phyloP scores from a whole-genome alignment of 768 basidiomycete genomes.

The Lenzites betulinus region DNA sequence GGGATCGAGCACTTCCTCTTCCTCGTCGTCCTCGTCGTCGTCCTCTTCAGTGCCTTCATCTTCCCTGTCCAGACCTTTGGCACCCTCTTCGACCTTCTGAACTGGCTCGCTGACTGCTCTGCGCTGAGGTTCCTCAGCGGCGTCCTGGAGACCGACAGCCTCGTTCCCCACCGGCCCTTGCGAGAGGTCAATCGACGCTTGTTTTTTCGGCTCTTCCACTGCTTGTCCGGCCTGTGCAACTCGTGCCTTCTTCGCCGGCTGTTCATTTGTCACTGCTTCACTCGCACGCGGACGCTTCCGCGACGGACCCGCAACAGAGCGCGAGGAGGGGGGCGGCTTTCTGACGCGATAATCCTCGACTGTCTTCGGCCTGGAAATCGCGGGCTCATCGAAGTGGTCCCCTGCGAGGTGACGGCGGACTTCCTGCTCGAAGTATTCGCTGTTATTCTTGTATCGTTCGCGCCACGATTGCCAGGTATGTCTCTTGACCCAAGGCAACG shows the following conservation, averaged over 20 bases:
- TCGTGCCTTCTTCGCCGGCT: slow-evolving; percentile 13
- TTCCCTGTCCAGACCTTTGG: neutral
- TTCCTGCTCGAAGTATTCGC: slow-evolving; percentile 56
- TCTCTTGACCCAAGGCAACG: slow-evolving; percentile 73
- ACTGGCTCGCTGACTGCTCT: neutral
- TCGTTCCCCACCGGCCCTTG: neutral
- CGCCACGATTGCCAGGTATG: slow-evolving; percentile 88
- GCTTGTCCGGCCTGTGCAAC: neutral
- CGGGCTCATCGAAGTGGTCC: neutral
- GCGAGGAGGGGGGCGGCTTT: neutral
- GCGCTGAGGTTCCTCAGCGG: neutral
- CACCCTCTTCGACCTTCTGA: neutral
- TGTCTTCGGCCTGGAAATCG: neutral
- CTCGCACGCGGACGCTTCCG: neutral
- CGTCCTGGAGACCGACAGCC: neutral
- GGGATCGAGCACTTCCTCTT: slow-evolving; percentile 1
- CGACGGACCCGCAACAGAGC: neutral
- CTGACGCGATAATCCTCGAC: neutral
- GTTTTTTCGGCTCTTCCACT: neutral
- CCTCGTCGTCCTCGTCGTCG: neutral
- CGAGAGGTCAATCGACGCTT: neutral
- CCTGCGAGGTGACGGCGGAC: slow-evolving; percentile 36
- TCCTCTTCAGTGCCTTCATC: neutral
- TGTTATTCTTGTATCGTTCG: slow-evolving; percentile 80
- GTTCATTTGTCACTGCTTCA: neutral